Percentiles rank a stretch among this genome's conserved stretches.
phyloP scores from a whole-genome alignment of 768 basidiomycete species.

The Boletus pseudopeckii region DNA sequence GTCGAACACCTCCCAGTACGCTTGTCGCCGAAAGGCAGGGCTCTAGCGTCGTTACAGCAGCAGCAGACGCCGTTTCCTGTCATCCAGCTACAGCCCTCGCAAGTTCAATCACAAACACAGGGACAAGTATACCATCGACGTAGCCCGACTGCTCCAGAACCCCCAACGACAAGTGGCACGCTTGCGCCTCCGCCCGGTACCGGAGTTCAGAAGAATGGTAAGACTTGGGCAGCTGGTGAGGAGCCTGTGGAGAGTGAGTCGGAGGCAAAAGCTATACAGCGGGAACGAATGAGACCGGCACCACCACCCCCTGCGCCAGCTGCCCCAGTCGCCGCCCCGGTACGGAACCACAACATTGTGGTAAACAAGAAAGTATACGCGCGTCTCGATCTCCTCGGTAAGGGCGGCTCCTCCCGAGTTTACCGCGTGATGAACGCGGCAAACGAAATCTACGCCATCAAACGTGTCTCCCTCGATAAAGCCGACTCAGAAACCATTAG shows the following conservation, averaged over 20 bases:
- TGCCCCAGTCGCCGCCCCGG: constrained; percentile 18
- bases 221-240: constrained; percentile 48
- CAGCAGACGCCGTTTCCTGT: constrained; percentile 29
- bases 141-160: constrained; percentile 69
- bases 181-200: constrained; percentile 16
- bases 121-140: constrained; percentile 50
- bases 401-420: constrained; percentile 94
- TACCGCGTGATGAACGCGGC: constrained; percentile 80
- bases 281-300: constrained; percentile 31
- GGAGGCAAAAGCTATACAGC: constrained; percentile 26
- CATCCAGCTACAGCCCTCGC: constrained; percentile 23
- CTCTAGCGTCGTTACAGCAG: constrained; percentile 20
- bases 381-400: constrained; percentile 85
- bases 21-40: constrained; percentile 30
- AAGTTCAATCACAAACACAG: constrained; percentile 19
- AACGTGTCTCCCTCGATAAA: constrained; percentile 86
- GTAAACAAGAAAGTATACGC: constrained; percentile 78
- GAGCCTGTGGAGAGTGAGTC: constrained; percentile 38
- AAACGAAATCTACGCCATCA: constrained; percentile 85
- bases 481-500: constrained; percentile 86
- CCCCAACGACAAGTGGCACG: constrained; percentile 41
- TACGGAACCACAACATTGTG: constrained; percentile 40
- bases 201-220: constrained; percentile 28
- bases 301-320: constrained; percentile 34
- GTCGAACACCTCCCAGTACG: constrained; percentile 39